These are phyloP conservation scores for Brettanomyces bruxellensis DNA, from an alignment of 805 yeast species.

Conservation along the genomic window DNA sequence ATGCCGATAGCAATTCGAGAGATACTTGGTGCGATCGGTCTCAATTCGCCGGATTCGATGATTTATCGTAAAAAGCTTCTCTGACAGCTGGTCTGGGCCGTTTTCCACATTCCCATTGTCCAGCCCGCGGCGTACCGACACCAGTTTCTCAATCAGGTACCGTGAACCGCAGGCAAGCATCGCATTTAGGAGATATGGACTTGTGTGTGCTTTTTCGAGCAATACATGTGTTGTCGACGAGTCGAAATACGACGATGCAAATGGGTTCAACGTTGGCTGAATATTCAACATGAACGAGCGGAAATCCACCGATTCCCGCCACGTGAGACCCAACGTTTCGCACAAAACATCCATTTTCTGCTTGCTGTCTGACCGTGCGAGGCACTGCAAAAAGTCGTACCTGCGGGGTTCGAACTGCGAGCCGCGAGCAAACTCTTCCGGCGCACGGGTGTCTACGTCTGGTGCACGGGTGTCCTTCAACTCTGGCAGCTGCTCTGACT, in stretches of 20 bases:
- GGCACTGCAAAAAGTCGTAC: constrained; percentile 15
- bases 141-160: constrained; percentile 23
- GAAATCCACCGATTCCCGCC: constrained; percentile 16
- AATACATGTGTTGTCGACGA: constrained; percentile 20
- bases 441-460: not conserved
- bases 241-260: constrained; percentile 18
- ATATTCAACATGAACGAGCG: constrained; percentile 22
- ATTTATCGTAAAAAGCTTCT: constrained; percentile 4
- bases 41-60: constrained; percentile 31
- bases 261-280: constrained; percentile 20
- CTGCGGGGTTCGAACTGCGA: not conserved
- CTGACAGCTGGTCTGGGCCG: no score
- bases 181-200: constrained; percentile 55
- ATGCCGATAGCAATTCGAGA: constrained; percentile 54
- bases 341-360: constrained; percentile 11
- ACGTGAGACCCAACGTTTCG: constrained; percentile 12
- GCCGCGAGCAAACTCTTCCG: not conserved
- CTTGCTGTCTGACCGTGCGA: constrained; percentile 12
- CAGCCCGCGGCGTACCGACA: not conserved
- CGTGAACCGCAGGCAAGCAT: constrained; percentile 66
- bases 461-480: no score
- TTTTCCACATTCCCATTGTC: not conserved
- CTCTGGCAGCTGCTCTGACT: no score
- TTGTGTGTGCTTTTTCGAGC: constrained; percentile 26
- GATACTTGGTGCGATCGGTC: constrained; percentile 48